These are phyloP conservation scores for Thermothelomyces thermophilus DNA, from an alignment of 2,329 filamentous ascomycete genomes.

Conservation along the genomic window DNA sequence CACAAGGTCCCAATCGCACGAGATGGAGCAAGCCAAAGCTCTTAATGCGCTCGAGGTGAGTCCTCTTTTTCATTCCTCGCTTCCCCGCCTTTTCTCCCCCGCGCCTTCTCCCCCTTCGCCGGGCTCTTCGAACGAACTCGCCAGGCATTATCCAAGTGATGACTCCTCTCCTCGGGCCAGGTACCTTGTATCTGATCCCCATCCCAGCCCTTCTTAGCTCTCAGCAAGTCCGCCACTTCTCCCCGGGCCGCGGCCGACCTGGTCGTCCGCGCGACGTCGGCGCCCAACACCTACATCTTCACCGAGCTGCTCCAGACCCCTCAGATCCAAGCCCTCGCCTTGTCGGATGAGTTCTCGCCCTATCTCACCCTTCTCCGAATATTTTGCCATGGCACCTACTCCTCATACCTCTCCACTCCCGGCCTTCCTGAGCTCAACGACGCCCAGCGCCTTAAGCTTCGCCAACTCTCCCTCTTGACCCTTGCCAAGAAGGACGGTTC, in stretches of 20 bases:
- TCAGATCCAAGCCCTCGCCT: slow-evolving; percentile 66
- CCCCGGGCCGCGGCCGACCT: slow-evolving; percentile 81
- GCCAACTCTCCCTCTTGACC: slow-evolving; percentile 81
- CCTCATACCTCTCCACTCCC: slow-evolving; percentile 51
- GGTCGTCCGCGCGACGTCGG: slow-evolving; percentile 81
- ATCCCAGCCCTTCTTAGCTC: slow-evolving; percentile 76
- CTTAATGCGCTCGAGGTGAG: slow-evolving; percentile 57
- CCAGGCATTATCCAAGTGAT: no score
- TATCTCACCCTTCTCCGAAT: slow-evolving; percentile 72
- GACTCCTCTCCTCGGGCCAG: no score
- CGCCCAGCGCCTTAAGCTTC: slow-evolving; percentile 74
- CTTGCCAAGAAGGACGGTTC: slow-evolving; percentile 60
- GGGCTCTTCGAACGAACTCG: no score
- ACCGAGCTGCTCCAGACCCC: slow-evolving; percentile 80
- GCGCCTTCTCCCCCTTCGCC: neutral
- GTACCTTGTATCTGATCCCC: neutral
- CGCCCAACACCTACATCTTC: slow-evolving; percentile 85
- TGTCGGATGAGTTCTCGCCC: slow-evolving; percentile 48
- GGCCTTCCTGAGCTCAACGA: slow-evolving; percentile 64
- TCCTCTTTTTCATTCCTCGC: slow-evolving; percentile 7
- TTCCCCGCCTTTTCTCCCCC: neutral
- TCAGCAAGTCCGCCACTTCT: slow-evolving; percentile 78
- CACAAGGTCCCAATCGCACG: neutral
- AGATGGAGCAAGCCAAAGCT: slow-evolving; percentile 69
- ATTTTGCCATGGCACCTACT: slow-evolving; percentile 89